Evolutionary conservation across 163 green algal genomes (phyloP).

Genomic region (Scenedesmus sp.): DNA sequence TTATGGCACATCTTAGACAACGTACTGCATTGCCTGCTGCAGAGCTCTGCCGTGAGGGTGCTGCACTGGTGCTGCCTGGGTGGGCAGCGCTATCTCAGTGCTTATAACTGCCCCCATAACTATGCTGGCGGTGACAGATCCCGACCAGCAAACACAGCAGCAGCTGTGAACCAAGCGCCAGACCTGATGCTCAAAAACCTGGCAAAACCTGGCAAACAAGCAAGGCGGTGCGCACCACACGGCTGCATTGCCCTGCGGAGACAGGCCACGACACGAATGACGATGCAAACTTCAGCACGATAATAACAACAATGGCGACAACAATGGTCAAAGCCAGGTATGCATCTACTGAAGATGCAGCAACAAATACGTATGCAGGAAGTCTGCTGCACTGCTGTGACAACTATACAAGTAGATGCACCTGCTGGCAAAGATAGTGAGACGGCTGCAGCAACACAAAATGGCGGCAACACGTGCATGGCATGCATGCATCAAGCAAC

Average conservation of each 20-base stretch:
- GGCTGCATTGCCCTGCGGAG: not conserved
- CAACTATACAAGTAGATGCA: not conserved
- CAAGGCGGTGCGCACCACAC: not conserved
- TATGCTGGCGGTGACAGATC: no score
- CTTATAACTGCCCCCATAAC: no score
- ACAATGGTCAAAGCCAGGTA: not conserved
- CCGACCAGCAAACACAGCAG: not conserved
- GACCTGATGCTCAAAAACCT: not conserved
- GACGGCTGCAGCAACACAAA: not conserved
- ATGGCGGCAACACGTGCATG: not conserved
- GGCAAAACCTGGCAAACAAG: not conserved
- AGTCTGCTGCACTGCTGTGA: not conserved
- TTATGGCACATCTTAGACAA: no score
- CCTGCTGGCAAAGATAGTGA: not conserved
- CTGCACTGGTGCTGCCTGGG: no score
- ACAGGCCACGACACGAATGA: not conserved
- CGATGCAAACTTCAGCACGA: not conserved
- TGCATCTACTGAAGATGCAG: not conserved
- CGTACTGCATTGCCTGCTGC: no score
- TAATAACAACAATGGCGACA: not conserved
- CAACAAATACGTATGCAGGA: not conserved
- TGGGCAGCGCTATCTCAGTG: no score
- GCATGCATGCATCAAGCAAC: not conserved
- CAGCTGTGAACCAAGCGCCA: not conserved
- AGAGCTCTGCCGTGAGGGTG: no score